phyloP scores from a whole-genome alignment of 2,329 filamentous ascomycete species.

The Aspergillus viridinutans region DNA sequence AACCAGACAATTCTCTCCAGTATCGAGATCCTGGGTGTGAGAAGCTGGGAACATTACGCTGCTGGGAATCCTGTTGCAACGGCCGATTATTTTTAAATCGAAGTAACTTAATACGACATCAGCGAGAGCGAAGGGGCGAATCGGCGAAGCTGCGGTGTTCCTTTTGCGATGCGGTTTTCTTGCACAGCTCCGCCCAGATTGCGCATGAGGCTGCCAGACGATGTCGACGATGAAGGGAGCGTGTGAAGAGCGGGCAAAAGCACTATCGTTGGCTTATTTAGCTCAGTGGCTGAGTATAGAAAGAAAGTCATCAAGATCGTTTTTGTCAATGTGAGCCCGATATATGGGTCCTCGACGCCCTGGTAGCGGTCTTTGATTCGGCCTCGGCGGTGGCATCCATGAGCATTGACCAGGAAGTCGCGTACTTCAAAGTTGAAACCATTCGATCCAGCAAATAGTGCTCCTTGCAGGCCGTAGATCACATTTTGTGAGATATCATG shows the following conservation, averaged over 20 bases:
- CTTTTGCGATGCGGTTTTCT: constrained; percentile 7
- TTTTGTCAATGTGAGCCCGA: neutral
- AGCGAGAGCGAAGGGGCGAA: constrained; percentile 3
- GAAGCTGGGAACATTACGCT: neutral
- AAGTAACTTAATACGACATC: constrained; percentile 3
- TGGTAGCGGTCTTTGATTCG: neutral
- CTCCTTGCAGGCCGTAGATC: neutral
- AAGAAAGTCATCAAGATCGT: too few relatives aligned
- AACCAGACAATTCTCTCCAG: neutral
- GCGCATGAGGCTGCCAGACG: constrained; percentile 3
- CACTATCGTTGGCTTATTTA: too few relatives aligned
- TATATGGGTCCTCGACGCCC: neutral
- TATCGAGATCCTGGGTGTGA: neutral
- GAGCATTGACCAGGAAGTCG: neutral
- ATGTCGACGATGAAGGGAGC: neutral
- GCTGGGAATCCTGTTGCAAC: constrained; percentile 3
- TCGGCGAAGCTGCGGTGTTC: constrained; percentile 4
- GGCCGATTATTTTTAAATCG: constrained; percentile 1
- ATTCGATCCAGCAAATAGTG: too few relatives aligned
- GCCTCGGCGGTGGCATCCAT: neutral
- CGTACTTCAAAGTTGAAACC: too few relatives aligned
- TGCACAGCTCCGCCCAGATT: constrained; percentile 1
- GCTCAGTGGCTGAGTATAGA: neutral
- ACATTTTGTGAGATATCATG: neutral
- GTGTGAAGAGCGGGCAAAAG: too few relatives aligned